Percentiles rank a stretch among this genome's conserved stretches.
Conservation (phyloP, 1,284 basidiomycete genomes). For the Mixia osmundae region DNA sequence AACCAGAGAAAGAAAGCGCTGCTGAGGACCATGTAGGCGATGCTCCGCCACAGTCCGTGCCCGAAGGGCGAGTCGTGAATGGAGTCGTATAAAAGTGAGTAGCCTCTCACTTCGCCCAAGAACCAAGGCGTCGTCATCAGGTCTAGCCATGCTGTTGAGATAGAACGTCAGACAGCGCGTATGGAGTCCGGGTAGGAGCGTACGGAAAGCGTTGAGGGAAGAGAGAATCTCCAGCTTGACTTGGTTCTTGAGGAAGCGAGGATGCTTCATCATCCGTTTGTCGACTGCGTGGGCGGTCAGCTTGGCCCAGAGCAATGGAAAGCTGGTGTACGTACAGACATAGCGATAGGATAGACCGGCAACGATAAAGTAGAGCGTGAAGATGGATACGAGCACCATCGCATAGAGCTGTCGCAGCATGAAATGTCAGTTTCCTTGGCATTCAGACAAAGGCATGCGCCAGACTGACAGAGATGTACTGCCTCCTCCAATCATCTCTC, state of each 20-base stretch:
- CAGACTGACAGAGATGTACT: conserved; percentile 6
- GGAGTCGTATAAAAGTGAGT: conserved; percentile 53
- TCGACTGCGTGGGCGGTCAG: conserved; percentile 51
- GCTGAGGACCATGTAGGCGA: conserved; percentile 22
- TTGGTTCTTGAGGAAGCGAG: conserved; percentile 74
- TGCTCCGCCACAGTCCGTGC: conserved; percentile 25
- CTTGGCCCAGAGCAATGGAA: neutral
- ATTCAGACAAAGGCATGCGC: neutral
- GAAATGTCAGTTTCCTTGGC: conserved; percentile 27
- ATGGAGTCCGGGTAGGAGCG: conserved; percentile 18
- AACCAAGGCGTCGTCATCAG: conserved; percentile 82
- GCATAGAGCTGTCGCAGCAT: conserved; percentile 47
- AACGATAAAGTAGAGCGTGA: conserved; percentile 45
- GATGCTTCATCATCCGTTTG: conserved; percentile 86
- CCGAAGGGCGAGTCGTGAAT: conserved; percentile 30
- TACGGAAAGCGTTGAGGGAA: conserved; percentile 55
- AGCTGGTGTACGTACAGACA: conserved; percentile 29
- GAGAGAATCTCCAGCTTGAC: conserved; percentile 55
- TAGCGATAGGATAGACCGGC: conserved; percentile 58
- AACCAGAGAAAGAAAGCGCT: conserved; percentile 45
- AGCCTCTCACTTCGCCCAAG: conserved; percentile 69
- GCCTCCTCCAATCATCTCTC: conserved; percentile 7
- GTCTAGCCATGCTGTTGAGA: conserved; percentile 16
- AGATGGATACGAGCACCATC: conserved; percentile 42
- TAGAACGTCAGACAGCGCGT: neutral